A percentile compares a stretch with the other conserved stretches of the same genome.
Conservation (phyloP, 306 rosid species). For the Vigna unguiculata region DNA sequence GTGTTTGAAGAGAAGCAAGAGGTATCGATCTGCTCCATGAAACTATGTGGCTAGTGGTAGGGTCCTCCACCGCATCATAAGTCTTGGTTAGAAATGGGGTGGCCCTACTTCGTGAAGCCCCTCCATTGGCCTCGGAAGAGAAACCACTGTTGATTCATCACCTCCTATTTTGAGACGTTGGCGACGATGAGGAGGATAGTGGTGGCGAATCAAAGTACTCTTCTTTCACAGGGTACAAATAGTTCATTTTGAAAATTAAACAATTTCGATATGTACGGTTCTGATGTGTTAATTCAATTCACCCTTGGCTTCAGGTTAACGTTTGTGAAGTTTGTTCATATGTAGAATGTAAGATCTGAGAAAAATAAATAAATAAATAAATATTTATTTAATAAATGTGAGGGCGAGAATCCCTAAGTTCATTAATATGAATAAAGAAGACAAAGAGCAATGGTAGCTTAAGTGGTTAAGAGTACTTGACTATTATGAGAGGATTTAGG, state of each 20-base stretch:
- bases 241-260: constrained; percentile 48
- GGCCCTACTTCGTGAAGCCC: constrained; percentile 86
- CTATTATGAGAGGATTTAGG: no score
- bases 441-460: no score
- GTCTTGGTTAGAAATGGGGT: constrained; percentile 95
- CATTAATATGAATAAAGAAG: no score
- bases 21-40: constrained; percentile 86
- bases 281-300: not conserved
- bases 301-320: not conserved
- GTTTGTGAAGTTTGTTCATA: not conserved
- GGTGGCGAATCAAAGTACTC: constrained; percentile 59
- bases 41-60: constrained; percentile 59
- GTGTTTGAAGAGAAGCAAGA: constrained; percentile 71
- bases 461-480: no score
- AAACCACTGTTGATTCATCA: constrained; percentile 43
- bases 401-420: no score
- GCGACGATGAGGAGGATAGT: constrained; percentile 44
- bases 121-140: constrained; percentile 78
- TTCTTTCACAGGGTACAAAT: constrained; percentile 61
- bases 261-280: not conserved
- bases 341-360: no score
- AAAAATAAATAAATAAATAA: no score
- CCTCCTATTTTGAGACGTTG: constrained; percentile 41
- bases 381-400: no score
- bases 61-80: constrained; percentile 83